Percentiles rank a stretch among this genome's conserved stretches.
These are phyloP conservation scores for Ambrosia trifida DNA, from an alignment of 129 eudicot species.

Conservation along the genomic window DNA sequence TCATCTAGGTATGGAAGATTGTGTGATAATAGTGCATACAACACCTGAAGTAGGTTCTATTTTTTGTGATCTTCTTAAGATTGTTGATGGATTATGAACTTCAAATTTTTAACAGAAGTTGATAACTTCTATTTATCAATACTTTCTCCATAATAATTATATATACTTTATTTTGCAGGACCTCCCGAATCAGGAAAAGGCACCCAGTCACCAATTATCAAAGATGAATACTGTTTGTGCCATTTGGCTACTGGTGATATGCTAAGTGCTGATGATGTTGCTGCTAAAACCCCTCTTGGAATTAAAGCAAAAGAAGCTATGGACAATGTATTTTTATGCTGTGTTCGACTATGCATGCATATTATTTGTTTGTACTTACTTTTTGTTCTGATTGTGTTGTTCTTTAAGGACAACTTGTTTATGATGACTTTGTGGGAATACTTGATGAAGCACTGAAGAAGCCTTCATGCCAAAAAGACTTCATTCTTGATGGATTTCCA, in stretches of 20 bases:
- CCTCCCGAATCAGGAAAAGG: conserved; percentile 99
- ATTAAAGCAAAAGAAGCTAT: conserved; percentile 88
- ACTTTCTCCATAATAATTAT: conserved; percentile 10
- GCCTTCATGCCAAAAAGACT: conserved; percentile 95
- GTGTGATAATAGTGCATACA: conserved; percentile 1
- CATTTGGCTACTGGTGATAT: conserved; percentile 95
- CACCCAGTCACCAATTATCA: conserved; percentile 86
- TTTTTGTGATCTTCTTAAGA: not conserved
- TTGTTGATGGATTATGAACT: not conserved
- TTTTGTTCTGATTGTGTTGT: not conserved
- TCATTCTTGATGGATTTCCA: conserved; percentile 97
- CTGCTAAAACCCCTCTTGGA: conserved; percentile 96
- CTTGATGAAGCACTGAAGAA: conserved; percentile 91
- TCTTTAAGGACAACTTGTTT: conserved; percentile 81
- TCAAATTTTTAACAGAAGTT: not conserved
- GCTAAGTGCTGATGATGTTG: conserved; percentile 96
- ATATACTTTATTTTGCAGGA: conserved; percentile 46
- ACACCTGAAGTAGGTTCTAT: conserved; percentile 7
- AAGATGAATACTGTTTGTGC: conserved; percentile 92
- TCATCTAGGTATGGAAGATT: conserved; percentile 9
- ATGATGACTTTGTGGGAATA: conserved; percentile 93
- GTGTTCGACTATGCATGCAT: not conserved
- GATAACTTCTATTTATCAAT: not conserved
- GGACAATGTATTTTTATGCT: conserved; percentile 61
- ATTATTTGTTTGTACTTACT: not conserved